Base-by-base conservation (phyloP, 1,284 basidiomycete species). In the Apiotrichum porosum region DNA sequence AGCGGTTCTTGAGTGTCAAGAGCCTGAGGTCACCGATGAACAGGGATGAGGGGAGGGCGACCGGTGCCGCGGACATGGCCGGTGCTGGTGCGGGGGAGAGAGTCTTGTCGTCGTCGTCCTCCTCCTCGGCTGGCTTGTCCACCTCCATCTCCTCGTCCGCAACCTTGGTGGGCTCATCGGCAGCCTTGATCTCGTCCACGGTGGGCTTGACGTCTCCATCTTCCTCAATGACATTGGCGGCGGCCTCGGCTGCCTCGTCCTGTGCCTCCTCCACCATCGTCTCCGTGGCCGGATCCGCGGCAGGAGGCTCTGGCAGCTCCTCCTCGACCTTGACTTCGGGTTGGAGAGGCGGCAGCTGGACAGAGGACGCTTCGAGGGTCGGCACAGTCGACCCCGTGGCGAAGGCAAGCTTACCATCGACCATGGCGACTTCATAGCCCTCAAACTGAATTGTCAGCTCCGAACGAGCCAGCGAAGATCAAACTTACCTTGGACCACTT, bases 21-120 rank as follows among this genome's bases (percentile, higher is more conserved):
- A 97, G 78, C 65, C 92, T 91, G 37, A 97, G 80, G 65, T 97
- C 93, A 37, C 93, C 93, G 51, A 97, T 94, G 83, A 94, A 93
- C 9, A 91, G 86, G 0, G 92, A 91, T 50, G 84, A 81, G 1
- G 88, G 87, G 3, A 92, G 76, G n/a, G 63, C 66, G 37, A 40
- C 34, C 2, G 23, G 21, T 24, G 24, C 47, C 21, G 12, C 53
- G 19, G 40, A 24, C 36, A 39, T 45, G 34, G 40, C 40, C n/a
- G 36, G n/a, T 15, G 35, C 34, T 12, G 26, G 26, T 21, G 23
- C 44, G 30, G 33, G 28, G 19, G 15, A 22, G 15, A 37, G 10
- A 21, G 38, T 37, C n/a, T 33, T 32, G 10, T 23, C 38, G 23
- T 19, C 38, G 18, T 33, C 38, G 13, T 6, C 24, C 15, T 9